These are phyloP conservation scores for Helotiales sp. DNA, from an alignment of 2,329 filamentous ascomycete genomes.

Conservation along the genomic window DNA sequence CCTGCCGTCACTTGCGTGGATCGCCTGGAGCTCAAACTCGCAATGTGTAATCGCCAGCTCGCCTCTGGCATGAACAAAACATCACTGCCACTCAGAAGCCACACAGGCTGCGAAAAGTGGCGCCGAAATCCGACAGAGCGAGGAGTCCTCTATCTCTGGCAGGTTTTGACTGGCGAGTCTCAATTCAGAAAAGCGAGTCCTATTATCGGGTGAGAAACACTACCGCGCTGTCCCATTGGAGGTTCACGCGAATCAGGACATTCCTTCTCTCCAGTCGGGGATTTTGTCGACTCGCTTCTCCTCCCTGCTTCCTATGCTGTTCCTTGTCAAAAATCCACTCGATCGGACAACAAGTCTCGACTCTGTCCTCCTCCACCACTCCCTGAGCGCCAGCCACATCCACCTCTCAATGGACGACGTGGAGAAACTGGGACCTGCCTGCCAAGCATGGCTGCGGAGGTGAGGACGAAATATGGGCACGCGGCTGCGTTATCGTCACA, in stretches of 20 bases:
- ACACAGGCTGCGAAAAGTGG: too few species aligned
- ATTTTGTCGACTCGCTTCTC: too few species aligned
- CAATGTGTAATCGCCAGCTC: slow-evolving; percentile 17
- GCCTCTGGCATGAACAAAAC: background rate
- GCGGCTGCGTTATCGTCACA: slow-evolving; percentile 15
- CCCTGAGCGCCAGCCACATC: too few species aligned
- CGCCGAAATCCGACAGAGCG: background rate
- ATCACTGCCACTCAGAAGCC: background rate
- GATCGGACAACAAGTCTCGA: slow-evolving; percentile 14
- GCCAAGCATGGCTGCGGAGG: background rate
- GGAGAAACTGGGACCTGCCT: background rate
- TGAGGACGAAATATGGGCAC: slow-evolving; percentile 13
- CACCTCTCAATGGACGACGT: background rate
- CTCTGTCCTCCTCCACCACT: too few species aligned
- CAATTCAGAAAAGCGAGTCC: background rate
- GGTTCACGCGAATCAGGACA: too few species aligned
- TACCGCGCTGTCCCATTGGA: background rate
- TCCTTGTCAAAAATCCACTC: background rate
- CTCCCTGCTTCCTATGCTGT: background rate
- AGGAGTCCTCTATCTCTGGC: background rate
- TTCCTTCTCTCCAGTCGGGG: slow-evolving; percentile 4
- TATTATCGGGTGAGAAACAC: background rate
- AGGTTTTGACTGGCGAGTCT: background rate
- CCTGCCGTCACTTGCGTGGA: slow-evolving; percentile 7
- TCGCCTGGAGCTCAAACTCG: slow-evolving; percentile 17